Base-by-base conservation (phyloP, 2,329 filamentous ascomycete genomes). In the Phialophora macrospora region DNA sequence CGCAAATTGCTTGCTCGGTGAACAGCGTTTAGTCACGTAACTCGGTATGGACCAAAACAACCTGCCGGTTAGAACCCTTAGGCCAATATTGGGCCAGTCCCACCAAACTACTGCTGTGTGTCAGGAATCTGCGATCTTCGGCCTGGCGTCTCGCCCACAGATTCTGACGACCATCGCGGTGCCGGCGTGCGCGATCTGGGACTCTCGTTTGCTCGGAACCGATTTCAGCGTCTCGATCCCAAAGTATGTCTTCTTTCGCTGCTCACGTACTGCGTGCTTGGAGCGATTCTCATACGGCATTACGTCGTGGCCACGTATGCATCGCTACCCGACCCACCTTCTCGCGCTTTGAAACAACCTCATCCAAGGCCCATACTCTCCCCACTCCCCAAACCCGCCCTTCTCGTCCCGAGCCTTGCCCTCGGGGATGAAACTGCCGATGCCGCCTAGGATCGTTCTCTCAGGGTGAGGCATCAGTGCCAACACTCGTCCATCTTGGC, bases 401-500 rank as follows among this genome's bases (percentile, higher is more conserved):
- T 60, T 60, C 30, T 60, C 58, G 24, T 51, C 58, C 14, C 14
- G 44, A n/a, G 28, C 48, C 73, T 80, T 78, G 12, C 86, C 85
- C 65, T 87, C 82, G 7, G 92, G 90, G 68, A 90, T 80, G 77
- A 89, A 97, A 77, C 90, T 94, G 55, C 84, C 87, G 67, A 93
- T 88, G 65, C 92, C 91, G 64, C 87, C 87, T 81, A 96, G 81
- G 65, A 96, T 88, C 17, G 91, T 96, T n/a, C 93, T 86, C 81
- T 97, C 93, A 0, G 93, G 93, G 77, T 97, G 93, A 67, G 93
- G 93, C 93, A 97, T 97, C 80, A 97, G 86, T 6, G 92, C 92
- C 71, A 97, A 78, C 0, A 96, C 91, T 64, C 91, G 85, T 12
- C 93, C 93, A 75, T 96, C 89, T 51, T 82, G 84, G 73, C 87